Evolutionary conservation across 2,329 filamentous ascomycete genomes (phyloP).

Genomic region (Botryotinia calthae): DNA sequence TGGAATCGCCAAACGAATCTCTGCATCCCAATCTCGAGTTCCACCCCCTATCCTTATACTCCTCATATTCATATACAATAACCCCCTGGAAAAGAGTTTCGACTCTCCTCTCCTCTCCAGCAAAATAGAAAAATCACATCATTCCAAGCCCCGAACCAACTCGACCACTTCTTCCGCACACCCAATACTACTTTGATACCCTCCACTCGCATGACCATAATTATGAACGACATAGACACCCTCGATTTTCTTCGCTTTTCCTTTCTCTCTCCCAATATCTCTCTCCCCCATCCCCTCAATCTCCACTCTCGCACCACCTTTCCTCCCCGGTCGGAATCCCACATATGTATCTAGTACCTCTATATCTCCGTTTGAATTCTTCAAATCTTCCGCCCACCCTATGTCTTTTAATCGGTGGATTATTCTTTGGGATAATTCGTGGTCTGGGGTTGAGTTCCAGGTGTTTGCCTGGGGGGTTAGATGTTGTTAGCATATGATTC

Average conservation of each 20-base stretch:
- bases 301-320: background rate
- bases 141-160: slow-evolving; percentile 19
- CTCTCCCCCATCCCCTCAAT: slow-evolving; percentile 28
- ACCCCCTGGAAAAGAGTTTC: too few relatives aligned
- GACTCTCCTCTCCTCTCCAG: too few relatives aligned
- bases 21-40: background rate
- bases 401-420: background rate
- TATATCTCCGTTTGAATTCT: background rate
- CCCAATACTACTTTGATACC: slow-evolving; percentile 39
- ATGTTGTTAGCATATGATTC: background rate
- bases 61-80: background rate
- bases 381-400: background rate
- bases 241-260: slow-evolving; percentile 22
- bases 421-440: background rate
- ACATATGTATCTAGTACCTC: background rate
- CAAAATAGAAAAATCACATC: too few relatives aligned
- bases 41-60: background rate
- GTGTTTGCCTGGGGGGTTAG: background rate
- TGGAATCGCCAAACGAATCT: background rate
- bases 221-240: slow-evolving; percentile 43
- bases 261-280: background rate
- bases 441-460: background rate
- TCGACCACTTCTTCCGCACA: slow-evolving; percentile 32
- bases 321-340: background rate
- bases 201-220: slow-evolving; percentile 48